A percentile compares a stretch with the other conserved stretches of the same genome.
Conservation (phyloP, 345 rosid species). For the Moricandia moricandioides region DNA sequence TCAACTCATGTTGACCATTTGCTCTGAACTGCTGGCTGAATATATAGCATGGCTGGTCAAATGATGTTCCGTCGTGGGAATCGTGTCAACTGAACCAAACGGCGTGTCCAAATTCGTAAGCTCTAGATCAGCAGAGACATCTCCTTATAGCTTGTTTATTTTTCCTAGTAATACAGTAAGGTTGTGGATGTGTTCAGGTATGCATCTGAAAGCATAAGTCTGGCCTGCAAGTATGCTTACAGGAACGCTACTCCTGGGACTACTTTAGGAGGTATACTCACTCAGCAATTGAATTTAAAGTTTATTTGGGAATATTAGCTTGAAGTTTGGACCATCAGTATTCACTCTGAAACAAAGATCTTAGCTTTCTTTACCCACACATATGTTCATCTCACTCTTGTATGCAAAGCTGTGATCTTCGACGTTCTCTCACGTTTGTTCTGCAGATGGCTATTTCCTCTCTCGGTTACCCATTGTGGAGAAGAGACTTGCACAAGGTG, state of each 20-base stretch:
- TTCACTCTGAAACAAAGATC: neutral
- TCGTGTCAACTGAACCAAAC: conserved; percentile 55
- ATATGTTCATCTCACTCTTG: neutral
- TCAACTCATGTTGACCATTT: neutral
- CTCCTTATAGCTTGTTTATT: neutral
- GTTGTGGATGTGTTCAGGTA: conserved; percentile 46
- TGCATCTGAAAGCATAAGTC: conserved; percentile 79
- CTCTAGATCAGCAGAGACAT: neutral
- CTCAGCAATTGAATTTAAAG: neutral
- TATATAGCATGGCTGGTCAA: conserved; percentile 59
- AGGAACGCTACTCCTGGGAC: conserved; percentile 87
- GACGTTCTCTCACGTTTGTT: neutral
- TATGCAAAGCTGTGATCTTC: conserved; percentile 11
- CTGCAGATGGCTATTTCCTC: conserved; percentile 67
- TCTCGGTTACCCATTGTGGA: conserved; percentile 80
- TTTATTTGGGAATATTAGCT: neutral
- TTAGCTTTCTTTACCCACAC: neutral
- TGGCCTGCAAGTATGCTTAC: conserved; percentile 91
- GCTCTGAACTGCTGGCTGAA: neutral
- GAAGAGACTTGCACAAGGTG: conserved; percentile 81
- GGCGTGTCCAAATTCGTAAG: conserved; percentile 82
- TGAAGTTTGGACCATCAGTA: neutral
- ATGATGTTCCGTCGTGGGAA: conserved; percentile 60
- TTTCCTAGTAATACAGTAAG: neutral
- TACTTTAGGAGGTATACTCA: conserved; percentile 59